Percentiles rank a stretch among this genome's conserved stretches.
Evolutionary conservation across 169 alveolate species (phyloP).

Genomic region (Besnoitia besnoiti): DNA sequence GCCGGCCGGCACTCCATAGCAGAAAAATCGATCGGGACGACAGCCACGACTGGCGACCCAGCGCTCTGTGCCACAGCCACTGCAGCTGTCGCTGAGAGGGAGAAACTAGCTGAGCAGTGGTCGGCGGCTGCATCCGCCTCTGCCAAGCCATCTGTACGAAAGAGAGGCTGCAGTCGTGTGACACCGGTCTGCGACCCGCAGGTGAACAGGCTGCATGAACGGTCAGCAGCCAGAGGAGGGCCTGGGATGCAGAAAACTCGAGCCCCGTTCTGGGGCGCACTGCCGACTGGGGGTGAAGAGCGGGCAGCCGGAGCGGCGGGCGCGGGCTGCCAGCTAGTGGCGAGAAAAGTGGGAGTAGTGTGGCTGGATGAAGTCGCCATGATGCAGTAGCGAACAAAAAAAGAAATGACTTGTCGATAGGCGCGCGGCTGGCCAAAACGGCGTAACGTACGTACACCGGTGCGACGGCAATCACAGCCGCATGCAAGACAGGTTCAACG

Average conservation of each 20-base stretch:
- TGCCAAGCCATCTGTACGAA: neutral
- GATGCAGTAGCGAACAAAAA: neutral
- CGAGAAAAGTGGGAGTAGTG: neutral
- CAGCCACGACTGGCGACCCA: conserved; percentile 14
- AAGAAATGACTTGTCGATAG: neutral
- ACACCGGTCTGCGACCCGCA: neutral
- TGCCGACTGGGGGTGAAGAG: neutral
- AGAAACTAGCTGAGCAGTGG: neutral
- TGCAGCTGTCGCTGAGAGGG: neutral
- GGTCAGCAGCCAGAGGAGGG: neutral
- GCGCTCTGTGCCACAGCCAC: conserved; percentile 7
- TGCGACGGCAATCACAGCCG: neutral
- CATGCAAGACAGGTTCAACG: neutral
- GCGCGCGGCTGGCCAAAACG: neutral
- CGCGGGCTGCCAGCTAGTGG: neutral
- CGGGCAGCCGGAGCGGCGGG: neutral
- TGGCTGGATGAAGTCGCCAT: neutral
- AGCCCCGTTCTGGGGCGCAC: neutral
- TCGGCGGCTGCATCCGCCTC: neutral
- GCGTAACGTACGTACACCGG: neutral
- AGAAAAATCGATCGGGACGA: neutral
- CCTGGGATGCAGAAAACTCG: neutral
- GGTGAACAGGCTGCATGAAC: neutral
- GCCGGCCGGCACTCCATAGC: neutral
- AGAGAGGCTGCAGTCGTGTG: neutral